These are phyloP conservation scores for Hebeloma cylindrosporum DNA, from an alignment of 768 basidiomycete genomes.

Conservation along the genomic window DNA sequence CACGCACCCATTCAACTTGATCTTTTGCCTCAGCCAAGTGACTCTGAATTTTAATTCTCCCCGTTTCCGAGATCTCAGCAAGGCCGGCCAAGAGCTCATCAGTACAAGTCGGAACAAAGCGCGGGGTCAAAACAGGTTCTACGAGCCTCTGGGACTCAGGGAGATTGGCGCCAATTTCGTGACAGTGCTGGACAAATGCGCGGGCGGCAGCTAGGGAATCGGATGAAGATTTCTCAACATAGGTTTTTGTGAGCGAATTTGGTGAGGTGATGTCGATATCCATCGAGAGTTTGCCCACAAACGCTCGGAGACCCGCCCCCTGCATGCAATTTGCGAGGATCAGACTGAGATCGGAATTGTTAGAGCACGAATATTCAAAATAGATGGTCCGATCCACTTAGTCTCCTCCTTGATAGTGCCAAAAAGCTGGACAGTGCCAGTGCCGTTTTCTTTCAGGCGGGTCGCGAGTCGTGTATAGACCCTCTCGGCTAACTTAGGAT, in stretches of 20 bases:
- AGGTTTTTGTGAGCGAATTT: constrained; percentile 61
- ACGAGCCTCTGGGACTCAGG: constrained; percentile 53
- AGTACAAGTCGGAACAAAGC: constrained; percentile 89
- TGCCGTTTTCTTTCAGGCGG: constrained; percentile 72
- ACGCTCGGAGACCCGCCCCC: constrained; percentile 67
- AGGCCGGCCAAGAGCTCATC: constrained; percentile 65
- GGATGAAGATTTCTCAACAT: constrained; percentile 59
- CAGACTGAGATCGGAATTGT: constrained; percentile 43
- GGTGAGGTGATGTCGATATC: constrained; percentile 48
- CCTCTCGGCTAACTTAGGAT: constrained; percentile 54
- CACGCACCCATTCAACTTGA: constrained; percentile 70
- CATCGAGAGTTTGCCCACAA: constrained; percentile 92
- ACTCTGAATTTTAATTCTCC: constrained; percentile 65
- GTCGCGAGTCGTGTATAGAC: constrained; percentile 70
- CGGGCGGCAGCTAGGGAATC: constrained; percentile 50
- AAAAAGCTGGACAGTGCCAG: constrained; percentile 75
- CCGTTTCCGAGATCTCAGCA: constrained; percentile 47
- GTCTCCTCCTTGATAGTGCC: constrained; percentile 82
- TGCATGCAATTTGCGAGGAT: constrained; percentile 79
- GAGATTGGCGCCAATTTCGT: constrained; percentile 36
- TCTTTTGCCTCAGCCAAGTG: constrained; percentile 83
- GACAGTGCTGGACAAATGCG: constrained; percentile 58
- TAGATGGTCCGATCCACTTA: constrained; percentile 50
- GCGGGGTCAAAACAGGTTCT: constrained; percentile 83
- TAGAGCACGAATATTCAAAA: neutral